Conservation (phyloP, 345 rosid genomes). For the Eucalyptus erythrocorys region DNA sequence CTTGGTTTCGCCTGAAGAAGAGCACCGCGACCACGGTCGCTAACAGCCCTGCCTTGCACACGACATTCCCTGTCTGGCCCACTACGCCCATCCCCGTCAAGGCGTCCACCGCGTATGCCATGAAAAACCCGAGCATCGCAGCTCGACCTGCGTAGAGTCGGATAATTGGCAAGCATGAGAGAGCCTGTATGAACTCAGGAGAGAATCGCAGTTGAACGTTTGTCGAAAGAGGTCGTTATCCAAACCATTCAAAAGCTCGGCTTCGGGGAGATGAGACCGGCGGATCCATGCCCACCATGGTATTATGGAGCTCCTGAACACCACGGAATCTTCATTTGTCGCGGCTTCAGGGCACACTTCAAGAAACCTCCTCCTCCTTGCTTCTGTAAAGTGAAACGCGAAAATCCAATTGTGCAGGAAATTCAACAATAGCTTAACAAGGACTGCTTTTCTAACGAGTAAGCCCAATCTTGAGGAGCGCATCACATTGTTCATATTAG, state of each 20-base stretch:
- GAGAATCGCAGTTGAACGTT: not conserved
- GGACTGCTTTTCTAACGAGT: not conserved
- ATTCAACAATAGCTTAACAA: not conserved
- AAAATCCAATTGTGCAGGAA: not conserved
- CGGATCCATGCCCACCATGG: constrained; percentile 57
- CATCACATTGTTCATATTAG: not conserved
- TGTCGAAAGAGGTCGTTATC: not conserved
- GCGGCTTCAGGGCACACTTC: constrained; percentile 29
- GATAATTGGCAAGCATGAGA: not conserved
- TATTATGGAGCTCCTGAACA: constrained; percentile 39
- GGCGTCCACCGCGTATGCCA: constrained; percentile 24
- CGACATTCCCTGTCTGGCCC: constrained; percentile 22
- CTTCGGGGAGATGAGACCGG: constrained; percentile 34
- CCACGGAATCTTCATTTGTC: constrained; percentile 34
- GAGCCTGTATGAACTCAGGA: not conserved
- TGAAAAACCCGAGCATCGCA: constrained; percentile 47
- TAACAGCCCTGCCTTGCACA: constrained; percentile 34
- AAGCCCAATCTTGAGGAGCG: not conserved
- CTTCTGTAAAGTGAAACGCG: constrained; percentile 21
- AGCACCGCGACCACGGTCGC: constrained; percentile 12
- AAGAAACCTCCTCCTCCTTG: constrained; percentile 41
- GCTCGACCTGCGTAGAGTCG: constrained; percentile 25
- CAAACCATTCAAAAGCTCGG: constrained; percentile 36
- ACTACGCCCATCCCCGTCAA: constrained; percentile 29
- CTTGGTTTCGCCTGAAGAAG: constrained; percentile 8